Base-by-base conservation (phyloP, 2,329 filamentous ascomycete species). In the Arthroderma sp. region DNA sequence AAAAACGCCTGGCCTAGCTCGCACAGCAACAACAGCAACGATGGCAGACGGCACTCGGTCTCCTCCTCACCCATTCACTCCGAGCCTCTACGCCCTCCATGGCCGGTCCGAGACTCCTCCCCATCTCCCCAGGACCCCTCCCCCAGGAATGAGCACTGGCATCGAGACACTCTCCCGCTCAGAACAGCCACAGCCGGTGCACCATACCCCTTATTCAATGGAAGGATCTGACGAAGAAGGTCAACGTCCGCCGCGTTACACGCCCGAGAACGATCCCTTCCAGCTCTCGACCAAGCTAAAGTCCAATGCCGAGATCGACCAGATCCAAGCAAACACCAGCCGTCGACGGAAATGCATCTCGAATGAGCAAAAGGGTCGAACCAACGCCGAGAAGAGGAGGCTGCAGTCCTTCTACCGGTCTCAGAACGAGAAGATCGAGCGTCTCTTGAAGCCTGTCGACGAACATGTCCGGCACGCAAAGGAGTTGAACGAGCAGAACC, bases 391-490 rank as follows among this genome's bases (percentile, higher is more conserved):
- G 15, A 56, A 79, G 13, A 78, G 75, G 62, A 84, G 81, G 66
- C 70, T 97, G 15, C 80, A 87, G 66, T 81, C 82, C 54, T 97
- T 96, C 75, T 97, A 97, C 77, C 81, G 88, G 69, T 79, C 79
- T 31, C 91, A 98, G 69, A 98, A 98, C 69, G 88, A 91, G 70
- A 91, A 88, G 65, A 98, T 98, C 63, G 83, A 95, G 74, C 83
- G 88, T 9, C 81, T 96, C 73, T 79, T 97, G 63, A 96, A 95
- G 74, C 85, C 87, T 2, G 91, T 97, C 1, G 89, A 95, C 67
- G 89, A 96, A 67, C 93, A 97, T 73, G 79, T 87, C 17, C 83
- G 85, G 37, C 85, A 89, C 52, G 91, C 91, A 37, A 85, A 82
- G 62, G 86, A 94, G 64, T 82, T 91, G 68, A 84, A 86, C 59